Evolutionary conservation across 1,284 basidiomycete genomes (phyloP), one percentile per base, ranked within the genome.

Genomic region (Fomes fomentarius): DNA sequence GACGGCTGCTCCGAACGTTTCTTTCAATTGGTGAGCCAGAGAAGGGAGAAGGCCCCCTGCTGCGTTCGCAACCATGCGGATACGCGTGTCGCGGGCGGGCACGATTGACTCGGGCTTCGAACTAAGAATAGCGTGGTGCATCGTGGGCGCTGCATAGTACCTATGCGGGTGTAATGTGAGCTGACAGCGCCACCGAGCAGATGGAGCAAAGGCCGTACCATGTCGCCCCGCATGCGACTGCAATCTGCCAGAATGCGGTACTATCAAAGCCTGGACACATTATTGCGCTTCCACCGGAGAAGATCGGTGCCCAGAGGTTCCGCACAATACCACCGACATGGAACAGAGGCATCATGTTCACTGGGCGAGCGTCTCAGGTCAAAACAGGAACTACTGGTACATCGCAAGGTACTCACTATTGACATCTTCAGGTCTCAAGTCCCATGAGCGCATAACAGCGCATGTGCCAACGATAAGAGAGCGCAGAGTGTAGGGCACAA

Each of bases 331-430:
- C 84, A 49, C 84, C 84, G 17, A 86, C 83, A 62, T 87, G 85
- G 72, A 85, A 87, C 28, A 87, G 75, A 25, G 85, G 85, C 85
- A 87, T 87, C 74, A 87, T 86, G 58, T 79, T 79, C 65, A 78
- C 77, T 78, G 25, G 9, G 21, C 4, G 21, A 26, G 11, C 34
- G 15, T 21, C 19, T 42, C 28, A 19, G 21, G 19, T 28, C 7
- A 5, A 22, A 47, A 19, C 37, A 21, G 11, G 26, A 2, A 14
- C 38, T 19, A 17, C 19, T 14, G 10, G 4, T 31, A 22, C 17
- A 3, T 24, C 9, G 34, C 30, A 28, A 25, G 52, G 15, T 37
- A 70, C 76, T 63, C 60, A 78, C 77, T 66, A 56, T 80, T 80
- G 19, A 78, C 70, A 56, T 80, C 76, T 24, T 60, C 54, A 15